Percentiles rank a stretch among this genome's conserved stretches.
These are phyloP conservation scores for Corylus americana DNA, from an alignment of 306 rosid genomes.

Conservation along the genomic window DNA sequence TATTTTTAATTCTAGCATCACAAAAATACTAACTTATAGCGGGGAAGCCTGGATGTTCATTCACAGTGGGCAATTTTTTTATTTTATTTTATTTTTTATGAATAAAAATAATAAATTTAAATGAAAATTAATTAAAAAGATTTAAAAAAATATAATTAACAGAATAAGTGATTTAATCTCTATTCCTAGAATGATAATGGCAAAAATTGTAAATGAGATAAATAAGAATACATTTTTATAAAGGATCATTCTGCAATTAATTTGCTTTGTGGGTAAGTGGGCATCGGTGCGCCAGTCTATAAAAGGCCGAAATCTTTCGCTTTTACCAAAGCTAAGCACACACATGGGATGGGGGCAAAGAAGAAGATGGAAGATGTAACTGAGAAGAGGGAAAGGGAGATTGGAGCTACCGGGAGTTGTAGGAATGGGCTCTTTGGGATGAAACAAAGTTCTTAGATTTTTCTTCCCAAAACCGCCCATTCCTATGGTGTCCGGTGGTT, in stretches of 20 bases:
- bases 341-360: neutral
- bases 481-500: slow-evolving; percentile 48
- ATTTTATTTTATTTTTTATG: no score
- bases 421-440: slow-evolving; percentile 55
- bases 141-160: no score
- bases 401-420: slow-evolving; percentile 39
- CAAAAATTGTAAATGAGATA: no score
- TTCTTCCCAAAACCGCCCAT: slow-evolving; percentile 59
- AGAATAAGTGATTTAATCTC: no score
- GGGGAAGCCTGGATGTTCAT: no score
- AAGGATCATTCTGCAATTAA: neutral
- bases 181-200: no score
- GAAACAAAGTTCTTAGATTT: neutral
- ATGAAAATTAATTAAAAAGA: no score
- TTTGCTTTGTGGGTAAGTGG: neutral
- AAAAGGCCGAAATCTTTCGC: neutral
- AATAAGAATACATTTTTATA: no score
- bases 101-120: no score
- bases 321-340: neutral
- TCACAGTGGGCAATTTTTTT: no score
- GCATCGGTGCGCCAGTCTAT: neutral
- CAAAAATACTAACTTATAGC: no score
- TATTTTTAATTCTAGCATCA: no score
- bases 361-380: neutral
- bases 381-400: slow-evolving; percentile 53